These are phyloP conservation scores for Volutella citrinella DNA, from an alignment of 2,329 filamentous ascomycete genomes.

Conservation along the genomic window DNA sequence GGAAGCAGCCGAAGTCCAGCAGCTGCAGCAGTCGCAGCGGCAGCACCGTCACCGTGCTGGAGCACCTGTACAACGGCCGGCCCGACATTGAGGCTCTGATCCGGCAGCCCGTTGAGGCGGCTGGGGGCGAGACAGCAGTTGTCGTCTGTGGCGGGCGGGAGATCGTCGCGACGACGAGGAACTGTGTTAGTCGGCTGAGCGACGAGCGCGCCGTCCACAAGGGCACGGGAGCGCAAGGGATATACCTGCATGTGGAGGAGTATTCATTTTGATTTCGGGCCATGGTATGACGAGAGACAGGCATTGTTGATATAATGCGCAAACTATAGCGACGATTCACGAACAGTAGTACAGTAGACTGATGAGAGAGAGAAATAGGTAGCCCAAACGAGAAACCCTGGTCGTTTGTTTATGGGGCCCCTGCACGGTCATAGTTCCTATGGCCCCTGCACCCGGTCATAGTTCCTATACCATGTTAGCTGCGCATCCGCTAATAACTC, in stretches of 20 bases:
- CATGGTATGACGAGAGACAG: background rate
- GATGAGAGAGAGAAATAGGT: too few relatives aligned
- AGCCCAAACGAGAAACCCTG: too few relatives aligned
- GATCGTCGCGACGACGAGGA: conserved; percentile 51
- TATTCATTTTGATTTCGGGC: conserved; percentile 45
- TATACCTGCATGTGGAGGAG: conserved; percentile 59
- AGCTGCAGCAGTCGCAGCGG: background rate
- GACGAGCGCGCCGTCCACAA: conserved; percentile 64
- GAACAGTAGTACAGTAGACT: background rate
- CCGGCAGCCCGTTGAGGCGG: conserved; percentile 51
- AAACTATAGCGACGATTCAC: conserved; percentile 5
- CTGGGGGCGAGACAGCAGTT: conserved; percentile 59
- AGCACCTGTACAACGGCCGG: conserved; percentile 44
- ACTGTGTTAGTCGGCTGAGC: conserved; percentile 52
- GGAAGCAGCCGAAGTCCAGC: conserved; percentile 9
- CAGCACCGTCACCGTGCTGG: conserved; percentile 20
- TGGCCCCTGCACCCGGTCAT: too few relatives aligned
- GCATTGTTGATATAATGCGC: background rate
- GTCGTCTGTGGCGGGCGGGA: conserved; percentile 58
- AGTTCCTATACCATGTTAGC: too few relatives aligned
- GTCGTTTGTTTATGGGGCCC: too few relatives aligned
- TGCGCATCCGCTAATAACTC: too few relatives aligned
- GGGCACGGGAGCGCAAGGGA: conserved; percentile 61
- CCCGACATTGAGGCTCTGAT: conserved; percentile 53
- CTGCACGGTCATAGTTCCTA: too few relatives aligned